A percentile compares a stretch with the other conserved stretches of the same genome.
phyloP scores from a whole-genome alignment of 1,284 basidiomycete genomes.

The Sporisorium iseilematis-ciliati region DNA sequence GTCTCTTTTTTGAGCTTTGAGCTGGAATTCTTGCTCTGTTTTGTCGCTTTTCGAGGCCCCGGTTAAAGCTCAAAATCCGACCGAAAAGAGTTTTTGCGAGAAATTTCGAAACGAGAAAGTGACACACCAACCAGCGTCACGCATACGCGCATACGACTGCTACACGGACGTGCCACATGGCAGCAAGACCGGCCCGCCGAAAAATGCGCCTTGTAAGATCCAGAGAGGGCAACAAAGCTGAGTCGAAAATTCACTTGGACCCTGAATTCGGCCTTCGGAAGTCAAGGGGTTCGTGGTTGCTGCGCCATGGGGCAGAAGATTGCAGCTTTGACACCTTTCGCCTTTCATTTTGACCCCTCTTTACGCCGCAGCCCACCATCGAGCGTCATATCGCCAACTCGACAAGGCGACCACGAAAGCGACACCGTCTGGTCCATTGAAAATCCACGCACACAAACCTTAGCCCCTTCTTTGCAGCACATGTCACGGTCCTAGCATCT shows the following conservation, averaged over 20 bases:
- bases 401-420: not conserved
- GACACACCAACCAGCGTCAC: conserved; percentile 1
- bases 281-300: not conserved
- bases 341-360: not conserved
- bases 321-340: conserved; percentile 1
- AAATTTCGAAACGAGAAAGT: not conserved
- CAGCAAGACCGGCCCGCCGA: not conserved
- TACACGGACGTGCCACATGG: too few relatives aligned
- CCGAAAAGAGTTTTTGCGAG: not conserved
- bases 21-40: not conserved
- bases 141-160: not conserved
- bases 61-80: not conserved
- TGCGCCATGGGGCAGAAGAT: not conserved
- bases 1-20: not conserved
- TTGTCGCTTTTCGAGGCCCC: not conserved
- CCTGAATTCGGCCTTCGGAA: not conserved
- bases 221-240: not conserved
- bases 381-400: not conserved
- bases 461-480: not conserved
- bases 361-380: not conserved
- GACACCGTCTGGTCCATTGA: not conserved
- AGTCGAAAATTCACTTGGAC: conserved; percentile 1
- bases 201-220: not conserved
- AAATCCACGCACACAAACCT: not conserved
- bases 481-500: conserved; percentile 12